Conservation (phyloP, 2,329 filamentous ascomycete genomes). For the Trichoderma oligosporum region DNA sequence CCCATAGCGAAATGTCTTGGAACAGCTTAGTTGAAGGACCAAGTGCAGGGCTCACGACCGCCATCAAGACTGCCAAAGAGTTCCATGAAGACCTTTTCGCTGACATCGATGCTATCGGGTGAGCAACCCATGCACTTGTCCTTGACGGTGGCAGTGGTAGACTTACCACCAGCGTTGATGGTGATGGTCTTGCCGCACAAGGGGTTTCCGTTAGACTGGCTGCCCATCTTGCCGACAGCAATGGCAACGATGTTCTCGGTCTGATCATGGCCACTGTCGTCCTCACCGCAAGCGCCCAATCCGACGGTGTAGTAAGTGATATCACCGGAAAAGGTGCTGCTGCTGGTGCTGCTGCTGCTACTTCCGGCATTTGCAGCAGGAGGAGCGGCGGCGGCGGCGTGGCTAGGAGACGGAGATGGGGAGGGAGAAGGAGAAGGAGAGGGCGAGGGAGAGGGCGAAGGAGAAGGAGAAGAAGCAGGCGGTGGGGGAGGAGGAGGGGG, state of each 20-base stretch:
- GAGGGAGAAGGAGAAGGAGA: constrained; percentile 22
- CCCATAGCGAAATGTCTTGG: neutral
- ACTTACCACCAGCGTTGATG: constrained; percentile 58
- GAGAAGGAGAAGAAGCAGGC: constrained; percentile 17
- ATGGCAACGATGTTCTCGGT: constrained; percentile 65
- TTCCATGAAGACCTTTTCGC: constrained; percentile 51
- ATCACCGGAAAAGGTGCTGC: constrained; percentile 50
- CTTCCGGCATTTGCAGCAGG: constrained; percentile 18
- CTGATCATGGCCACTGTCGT: constrained; percentile 54
- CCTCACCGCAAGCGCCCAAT: constrained; percentile 63
- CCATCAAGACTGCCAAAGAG: constrained; percentile 46
- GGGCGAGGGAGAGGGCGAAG: constrained; percentile 18
- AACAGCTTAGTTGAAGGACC: constrained; percentile 44
- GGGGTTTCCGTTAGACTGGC: constrained; percentile 61
- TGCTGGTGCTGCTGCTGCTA: constrained; percentile 20
- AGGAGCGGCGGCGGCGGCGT: neutral
- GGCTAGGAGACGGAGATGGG: constrained; percentile 12
- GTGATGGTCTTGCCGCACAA: constrained; percentile 67
- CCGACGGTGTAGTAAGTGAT: constrained; percentile 73
- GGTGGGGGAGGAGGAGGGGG: constrained; percentile 19
- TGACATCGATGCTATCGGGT: constrained; percentile 56
- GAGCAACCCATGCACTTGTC: constrained; percentile 75
- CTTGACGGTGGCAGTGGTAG: constrained; percentile 54
- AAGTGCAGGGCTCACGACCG: constrained; percentile 42
- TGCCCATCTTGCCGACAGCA: constrained; percentile 60